Conservation (phyloP, 139 green algal genomes). For the Coelastrella sp. region DNA sequence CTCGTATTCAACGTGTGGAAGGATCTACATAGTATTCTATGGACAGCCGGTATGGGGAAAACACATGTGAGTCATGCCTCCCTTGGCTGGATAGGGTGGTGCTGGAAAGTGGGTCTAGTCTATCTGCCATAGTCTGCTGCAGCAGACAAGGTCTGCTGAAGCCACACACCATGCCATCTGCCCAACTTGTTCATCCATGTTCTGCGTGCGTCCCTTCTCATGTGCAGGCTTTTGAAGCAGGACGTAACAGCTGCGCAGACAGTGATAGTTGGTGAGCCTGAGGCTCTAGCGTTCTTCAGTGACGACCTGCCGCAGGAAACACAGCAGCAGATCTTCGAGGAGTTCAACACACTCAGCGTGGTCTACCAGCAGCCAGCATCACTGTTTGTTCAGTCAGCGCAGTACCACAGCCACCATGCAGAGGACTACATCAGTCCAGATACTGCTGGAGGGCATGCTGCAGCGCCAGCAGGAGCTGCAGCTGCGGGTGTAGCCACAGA, state of each 20-base stretch:
- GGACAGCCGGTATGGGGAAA: no score
- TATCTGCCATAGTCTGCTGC: no score
- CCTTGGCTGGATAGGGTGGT: no score
- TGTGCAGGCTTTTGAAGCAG: conserved; percentile 86
- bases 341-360: conserved; percentile 95
- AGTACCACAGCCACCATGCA: conserved; percentile 35
- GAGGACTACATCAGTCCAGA: conserved; percentile 22
- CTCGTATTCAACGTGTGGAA: not conserved
- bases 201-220: no score
- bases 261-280: conserved; percentile 80
- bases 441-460: conserved; percentile 2
- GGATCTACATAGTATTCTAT: not conserved
- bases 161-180: no score
- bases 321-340: conserved; percentile 89
- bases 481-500: not conserved
- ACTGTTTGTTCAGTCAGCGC: conserved; percentile 58
- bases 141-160: no score
- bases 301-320: conserved; percentile 52
- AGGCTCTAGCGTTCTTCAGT: conserved; percentile 90
- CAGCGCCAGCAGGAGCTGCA: not conserved
- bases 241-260: conserved; percentile 64
- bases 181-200: no score
- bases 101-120: no score
- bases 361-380: conserved; percentile 76
- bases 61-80: not conserved